phyloP scores from a whole-genome alignment of 2,329 filamentous ascomycete genomes.

The Cladosporium austrohemisphaericum region DNA sequence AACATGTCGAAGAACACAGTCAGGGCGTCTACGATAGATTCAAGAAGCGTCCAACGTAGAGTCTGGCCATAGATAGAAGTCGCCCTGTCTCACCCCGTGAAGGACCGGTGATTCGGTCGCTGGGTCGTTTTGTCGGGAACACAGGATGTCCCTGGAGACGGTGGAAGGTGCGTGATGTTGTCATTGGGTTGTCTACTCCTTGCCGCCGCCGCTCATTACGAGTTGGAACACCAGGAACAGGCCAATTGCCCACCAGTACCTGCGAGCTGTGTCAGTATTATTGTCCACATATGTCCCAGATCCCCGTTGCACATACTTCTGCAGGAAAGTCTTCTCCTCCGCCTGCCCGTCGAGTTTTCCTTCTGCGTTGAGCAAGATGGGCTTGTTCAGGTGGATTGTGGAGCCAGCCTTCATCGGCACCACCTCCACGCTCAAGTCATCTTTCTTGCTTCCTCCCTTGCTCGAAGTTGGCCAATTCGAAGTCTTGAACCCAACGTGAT shows the following conservation, averaged over 20 bases:
- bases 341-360: slow-evolving; percentile 49
- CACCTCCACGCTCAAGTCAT: slow-evolving; percentile 42
- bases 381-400: slow-evolving; percentile 48
- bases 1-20: too few relatives aligned
- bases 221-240: slow-evolving; percentile 47
- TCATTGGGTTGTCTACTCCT: slow-evolving; percentile 4
- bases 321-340: slow-evolving; percentile 49
- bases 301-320: slow-evolving; percentile 41
- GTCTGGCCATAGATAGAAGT: too few relatives aligned
- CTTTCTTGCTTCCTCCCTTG: slow-evolving; percentile 23
- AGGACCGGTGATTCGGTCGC: too few relatives aligned
- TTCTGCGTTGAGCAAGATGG: slow-evolving; percentile 53
- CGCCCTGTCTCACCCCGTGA: too few relatives aligned
- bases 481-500: slow-evolving; percentile 44
- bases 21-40: not conserved
- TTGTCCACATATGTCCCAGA: slow-evolving; percentile 16
- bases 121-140: too few relatives aligned
- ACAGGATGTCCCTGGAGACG: too few relatives aligned
- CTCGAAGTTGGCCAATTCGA: slow-evolving; percentile 22
- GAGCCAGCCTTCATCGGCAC: slow-evolving; percentile 38
- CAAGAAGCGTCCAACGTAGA: not conserved
- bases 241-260: slow-evolving; percentile 51
- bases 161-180: too few relatives aligned
- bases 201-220: slow-evolving; percentile 36
- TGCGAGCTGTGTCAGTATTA: slow-evolving; percentile 23